Base-by-base conservation (phyloP, 192 early-diverging fungal genomes). In the Coemansia pectinata region DNA sequence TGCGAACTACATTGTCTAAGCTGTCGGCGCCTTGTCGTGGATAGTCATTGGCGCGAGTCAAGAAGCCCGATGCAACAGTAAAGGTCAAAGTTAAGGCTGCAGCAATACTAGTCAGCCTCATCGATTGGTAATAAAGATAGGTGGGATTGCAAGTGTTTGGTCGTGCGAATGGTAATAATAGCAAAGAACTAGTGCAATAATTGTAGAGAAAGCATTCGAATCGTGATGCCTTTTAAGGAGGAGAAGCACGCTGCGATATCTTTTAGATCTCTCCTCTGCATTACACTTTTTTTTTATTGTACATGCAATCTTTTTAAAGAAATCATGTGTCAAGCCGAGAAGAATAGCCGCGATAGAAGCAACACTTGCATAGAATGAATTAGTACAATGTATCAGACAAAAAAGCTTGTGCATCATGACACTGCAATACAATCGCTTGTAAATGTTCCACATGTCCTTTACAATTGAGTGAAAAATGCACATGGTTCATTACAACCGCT, bases 261-360 rank as follows among this genome's bases (percentile, higher is more conserved):
- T 19, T 50, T 10, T 23, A 3, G 2, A n/a, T n/a, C 3, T 45
- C 44, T n/a, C 17, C 44, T n/a, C 17, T 17, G 15, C 4, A 6
- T 17, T 45, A 45, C 4, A 21, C 8, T 11, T 50, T 19, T 21
- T 11, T 42, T 42, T 50, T 50, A 50, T 50, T 50, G 47, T 50
- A 10, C 19, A 8, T 10, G 47, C 9, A 21, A 21, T 50, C 19
- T 50, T 50, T 50, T n/a, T 21, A 50, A 50, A 50, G 47, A 50
- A 50, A 50, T 50, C 47, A 50, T 50, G 47, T 50, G 47, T 50
- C 47, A 50, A 50, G 21, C 47, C 47, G 21, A 50, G 47, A 50
- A 50, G 47, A 50, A 50, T 50, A 50, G 47, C 47, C 21, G 47
- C 8, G 2, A 50, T 23, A 9, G 19, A 50, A 50, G 47, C 47